Base-by-base conservation (phyloP, 179 eudicot genomes). In the Gypsophila paniculata region DNA sequence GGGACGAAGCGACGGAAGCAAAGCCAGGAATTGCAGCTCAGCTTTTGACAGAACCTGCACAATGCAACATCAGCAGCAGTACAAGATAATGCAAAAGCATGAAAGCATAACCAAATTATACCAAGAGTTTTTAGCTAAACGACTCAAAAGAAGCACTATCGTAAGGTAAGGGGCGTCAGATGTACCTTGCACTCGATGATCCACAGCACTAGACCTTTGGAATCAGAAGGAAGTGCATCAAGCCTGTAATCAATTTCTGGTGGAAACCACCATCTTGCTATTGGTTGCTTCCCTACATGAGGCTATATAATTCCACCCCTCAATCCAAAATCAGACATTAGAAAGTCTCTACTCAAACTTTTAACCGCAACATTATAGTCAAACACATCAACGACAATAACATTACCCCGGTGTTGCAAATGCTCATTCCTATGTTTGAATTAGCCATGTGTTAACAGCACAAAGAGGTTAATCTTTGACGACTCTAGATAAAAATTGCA, bases 231-330 rank as follows among this genome's bases (percentile, higher is more conserved):
- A 70, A 93, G 89, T 74, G 87, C 82, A 4, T 91, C 87, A 23
- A 93, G 93, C 82, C 93, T 84, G 23, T 91, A 93, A 86, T 93
- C 98, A 61, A 93, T 89, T 79, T 93, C 97, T 25, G 97, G 97
- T 17, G 98, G 98, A 74, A 86, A 93, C 85, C 90, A 88, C 96
- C 98, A 93, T 75, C 97, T 85, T 15, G 96, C 96, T 77, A 93
- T 91, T 1, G 98, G 98, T 59, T 93, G 97, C 86, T 89, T 93
- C 77, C 98, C 97, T 25, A 93, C 69, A 72, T 93, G 98, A 81
- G 98, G 75, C 97, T 91, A 81, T 78, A 74, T 78, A 74, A 29
- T 29, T 39, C 52, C 53, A 48, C 22, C 22, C 64, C 52, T 44
- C 49, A 69, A 25, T 36, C 11, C 5, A 52, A 39, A 34, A 51